Conservation (phyloP, 495 filamentous ascomycete genomes). For the Tuber magnatum region DNA sequence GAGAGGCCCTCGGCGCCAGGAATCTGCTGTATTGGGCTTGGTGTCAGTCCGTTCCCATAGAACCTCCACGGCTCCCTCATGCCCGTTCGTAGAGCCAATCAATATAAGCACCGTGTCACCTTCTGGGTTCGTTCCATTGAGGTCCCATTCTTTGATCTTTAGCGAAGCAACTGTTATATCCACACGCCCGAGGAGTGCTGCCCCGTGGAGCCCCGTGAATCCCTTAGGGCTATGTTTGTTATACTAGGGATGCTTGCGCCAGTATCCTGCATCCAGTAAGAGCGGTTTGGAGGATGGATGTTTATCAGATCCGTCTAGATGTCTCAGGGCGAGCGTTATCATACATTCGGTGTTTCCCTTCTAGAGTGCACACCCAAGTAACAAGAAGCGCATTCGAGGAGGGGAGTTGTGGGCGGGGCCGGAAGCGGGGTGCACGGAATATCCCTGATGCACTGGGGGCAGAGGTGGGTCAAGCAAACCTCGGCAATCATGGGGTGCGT, state of each 20-base stretch:
- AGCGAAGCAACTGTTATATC: neutral
- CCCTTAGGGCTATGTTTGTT: neutral
- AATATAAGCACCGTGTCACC: neutral
- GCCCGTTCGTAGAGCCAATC: neutral
- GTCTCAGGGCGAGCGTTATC: neutral
- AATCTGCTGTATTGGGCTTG: slow-evolving; percentile 13
- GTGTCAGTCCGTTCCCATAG: slow-evolving; percentile 19
- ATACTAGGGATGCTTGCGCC: neutral
- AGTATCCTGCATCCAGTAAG: neutral
- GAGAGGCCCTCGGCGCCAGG: slow-evolving; percentile 32
- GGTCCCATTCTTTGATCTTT: neutral
- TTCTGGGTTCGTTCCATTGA: neutral
- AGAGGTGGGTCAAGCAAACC: neutral
- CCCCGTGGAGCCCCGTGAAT: neutral
- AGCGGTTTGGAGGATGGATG: neutral
- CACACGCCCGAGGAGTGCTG: neutral
- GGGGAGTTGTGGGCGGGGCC: neutral
- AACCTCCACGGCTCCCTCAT: slow-evolving; percentile 31
- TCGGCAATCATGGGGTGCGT: neutral
- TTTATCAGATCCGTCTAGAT: neutral
- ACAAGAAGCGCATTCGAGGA: neutral
- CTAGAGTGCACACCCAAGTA: neutral
- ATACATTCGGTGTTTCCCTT: neutral
- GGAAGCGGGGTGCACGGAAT: neutral
- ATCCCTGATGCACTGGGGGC: neutral